phyloP scores from a whole-genome alignment of 345 rosid species.

The Eucalyptus polyanthemos region DNA sequence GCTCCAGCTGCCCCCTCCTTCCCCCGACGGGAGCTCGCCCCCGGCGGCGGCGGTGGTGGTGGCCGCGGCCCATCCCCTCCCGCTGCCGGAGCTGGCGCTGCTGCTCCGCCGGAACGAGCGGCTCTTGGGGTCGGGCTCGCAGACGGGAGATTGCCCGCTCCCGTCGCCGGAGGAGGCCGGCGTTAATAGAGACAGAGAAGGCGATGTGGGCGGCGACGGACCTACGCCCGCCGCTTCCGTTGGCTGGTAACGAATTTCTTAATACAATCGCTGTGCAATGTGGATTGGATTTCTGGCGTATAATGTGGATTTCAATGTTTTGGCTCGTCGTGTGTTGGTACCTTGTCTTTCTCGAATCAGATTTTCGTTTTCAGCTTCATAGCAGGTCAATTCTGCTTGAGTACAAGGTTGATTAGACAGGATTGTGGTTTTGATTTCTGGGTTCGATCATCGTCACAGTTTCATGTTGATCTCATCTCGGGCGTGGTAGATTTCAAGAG shows the following conservation, averaged over 20 bases:
- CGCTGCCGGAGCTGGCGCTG: not conserved
- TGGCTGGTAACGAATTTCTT: not conserved
- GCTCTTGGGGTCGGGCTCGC: not conserved
- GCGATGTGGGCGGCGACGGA: conserved; percentile 10
- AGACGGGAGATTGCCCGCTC: not conserved
- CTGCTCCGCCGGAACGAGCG: not conserved
- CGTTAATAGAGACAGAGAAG: conserved; percentile 16
- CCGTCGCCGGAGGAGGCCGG: conserved; percentile 17
- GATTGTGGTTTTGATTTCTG: not conserved
- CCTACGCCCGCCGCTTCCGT: not conserved
- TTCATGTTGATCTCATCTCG: not conserved
- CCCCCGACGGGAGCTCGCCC: not conserved
- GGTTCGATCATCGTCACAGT: not conserved
- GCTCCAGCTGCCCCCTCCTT: not conserved
- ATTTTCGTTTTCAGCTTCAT: not conserved
- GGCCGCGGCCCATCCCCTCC: not conserved
- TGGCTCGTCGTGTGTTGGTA: not conserved
- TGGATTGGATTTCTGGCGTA: not conserved
- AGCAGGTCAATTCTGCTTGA: not conserved
- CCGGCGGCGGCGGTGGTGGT: not conserved
- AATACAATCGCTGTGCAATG: not conserved
- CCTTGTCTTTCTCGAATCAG: not conserved
- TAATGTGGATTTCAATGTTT: not conserved
- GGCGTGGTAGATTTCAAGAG: not conserved
- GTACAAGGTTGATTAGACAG: not conserved